These are phyloP conservation scores for Eutrema japonicum DNA, from an alignment of 345 rosid species.

Conservation along the genomic window DNA sequence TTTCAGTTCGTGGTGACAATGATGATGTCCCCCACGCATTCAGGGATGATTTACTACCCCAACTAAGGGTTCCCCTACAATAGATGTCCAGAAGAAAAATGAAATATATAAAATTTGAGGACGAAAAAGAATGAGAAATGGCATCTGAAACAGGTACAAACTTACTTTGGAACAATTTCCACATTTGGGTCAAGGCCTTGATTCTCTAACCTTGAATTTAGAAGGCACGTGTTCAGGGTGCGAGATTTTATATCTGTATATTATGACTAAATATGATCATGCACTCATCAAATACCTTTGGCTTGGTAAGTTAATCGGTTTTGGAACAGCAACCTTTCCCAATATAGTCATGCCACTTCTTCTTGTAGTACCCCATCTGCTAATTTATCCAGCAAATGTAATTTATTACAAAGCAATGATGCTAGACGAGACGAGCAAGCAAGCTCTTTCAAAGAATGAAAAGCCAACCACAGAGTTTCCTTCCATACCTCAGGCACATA, in stretches of 20 bases:
- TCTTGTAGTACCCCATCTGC: conserved; percentile 84
- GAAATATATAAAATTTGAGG: neutral
- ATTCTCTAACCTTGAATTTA: conserved; percentile 84
- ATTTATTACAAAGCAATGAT: conserved; percentile 13
- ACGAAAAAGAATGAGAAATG: conserved; percentile 1
- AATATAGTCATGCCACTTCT: conserved; percentile 89
- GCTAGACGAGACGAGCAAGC: neutral
- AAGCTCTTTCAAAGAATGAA: conserved; percentile 16
- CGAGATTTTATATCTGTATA: neutral
- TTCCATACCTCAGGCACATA: conserved; percentile 10
- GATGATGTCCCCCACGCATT: conserved; percentile 91
- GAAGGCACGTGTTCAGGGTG: conserved; percentile 2
- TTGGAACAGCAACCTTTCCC: conserved; percentile 97
- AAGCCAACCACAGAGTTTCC: neutral
- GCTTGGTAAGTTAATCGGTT: conserved; percentile 97
- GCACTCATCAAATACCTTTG: conserved; percentile 65
- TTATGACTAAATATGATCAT: conserved; percentile 7
- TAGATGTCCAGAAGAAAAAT: conserved; percentile 12
- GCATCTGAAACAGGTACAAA: conserved; percentile 16
- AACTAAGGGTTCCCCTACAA: conserved; percentile 82
- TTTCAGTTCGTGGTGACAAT: conserved; percentile 70
- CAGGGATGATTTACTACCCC: conserved; percentile 87
- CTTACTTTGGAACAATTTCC: conserved; percentile 99
- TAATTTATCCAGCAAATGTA: conserved; percentile 22
- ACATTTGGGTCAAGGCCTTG: conserved; percentile 95